Conservation (phyloP, 1,139 yeast genomes). For the Lodderomyces orthopsilosis region DNA sequence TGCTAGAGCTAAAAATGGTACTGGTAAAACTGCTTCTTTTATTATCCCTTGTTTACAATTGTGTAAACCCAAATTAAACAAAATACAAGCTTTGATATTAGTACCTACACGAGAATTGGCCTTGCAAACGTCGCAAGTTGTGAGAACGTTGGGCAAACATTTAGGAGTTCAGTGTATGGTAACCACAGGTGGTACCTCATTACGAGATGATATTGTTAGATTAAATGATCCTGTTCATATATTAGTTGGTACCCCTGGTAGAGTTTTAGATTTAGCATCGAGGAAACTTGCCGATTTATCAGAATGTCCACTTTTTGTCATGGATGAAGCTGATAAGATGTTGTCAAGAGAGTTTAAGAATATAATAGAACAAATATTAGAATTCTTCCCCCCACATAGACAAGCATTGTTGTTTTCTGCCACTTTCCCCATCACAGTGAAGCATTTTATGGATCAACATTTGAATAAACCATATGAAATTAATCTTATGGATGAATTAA, state of each 20-base stretch:
- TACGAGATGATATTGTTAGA: constrained; percentile 92
- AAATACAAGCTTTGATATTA: constrained; percentile 84
- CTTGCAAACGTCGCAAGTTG: constrained; percentile 96
- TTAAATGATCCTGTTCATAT: constrained; percentile 89
- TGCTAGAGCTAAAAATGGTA: constrained; percentile 98
- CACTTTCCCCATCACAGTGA: constrained; percentile 92
- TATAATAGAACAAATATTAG: constrained; percentile 82
- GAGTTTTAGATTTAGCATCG: constrained; percentile 91
- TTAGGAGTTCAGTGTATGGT: constrained; percentile 94
- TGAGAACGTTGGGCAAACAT: constrained; percentile 95
- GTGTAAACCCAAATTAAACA: constrained; percentile 76
- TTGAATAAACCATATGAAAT: constrained; percentile 91
- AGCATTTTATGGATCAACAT: constrained; percentile 89
- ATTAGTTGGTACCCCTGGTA: constrained; percentile 93
- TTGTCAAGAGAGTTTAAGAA: constrained; percentile 86
- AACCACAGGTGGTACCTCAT: constrained; percentile 96
- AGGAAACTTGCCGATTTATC: constrained; percentile 84
- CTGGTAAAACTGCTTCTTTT: constrained; percentile 98
- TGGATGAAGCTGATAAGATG: constrained; percentile 99
- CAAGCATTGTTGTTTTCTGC: constrained; percentile 92
- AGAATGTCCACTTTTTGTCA: constrained; percentile 83
- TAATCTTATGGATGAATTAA: constrained; percentile 95
- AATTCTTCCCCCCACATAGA: constrained; percentile 74
- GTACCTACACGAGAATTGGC: constrained; percentile 96
- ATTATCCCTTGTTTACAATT: constrained; percentile 84